Conservation (phyloP, 495 filamentous ascomycete species). For the Massariosphaeria phaeospora region DNA sequence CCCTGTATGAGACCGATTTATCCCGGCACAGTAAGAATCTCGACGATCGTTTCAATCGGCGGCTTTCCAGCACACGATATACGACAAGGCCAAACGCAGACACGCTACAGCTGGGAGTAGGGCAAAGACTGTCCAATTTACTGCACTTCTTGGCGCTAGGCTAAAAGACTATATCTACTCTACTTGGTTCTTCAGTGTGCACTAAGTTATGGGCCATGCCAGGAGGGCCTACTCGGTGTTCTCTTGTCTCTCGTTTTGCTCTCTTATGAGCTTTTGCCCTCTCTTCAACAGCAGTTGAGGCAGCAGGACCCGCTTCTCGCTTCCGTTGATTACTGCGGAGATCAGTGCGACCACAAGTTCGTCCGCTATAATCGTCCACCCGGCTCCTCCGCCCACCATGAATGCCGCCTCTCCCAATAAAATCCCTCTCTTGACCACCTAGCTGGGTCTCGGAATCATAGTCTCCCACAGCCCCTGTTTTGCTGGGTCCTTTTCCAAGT, state of each 20-base stretch:
- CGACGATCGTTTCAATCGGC: no score
- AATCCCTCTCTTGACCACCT: neutral
- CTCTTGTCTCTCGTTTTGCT: neutral
- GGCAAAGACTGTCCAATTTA: no score
- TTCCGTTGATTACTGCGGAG: slow-evolving; percentile 27
- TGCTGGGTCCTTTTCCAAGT: slow-evolving; percentile 2
- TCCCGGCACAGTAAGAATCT: no score
- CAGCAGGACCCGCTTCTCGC: slow-evolving; percentile 10
- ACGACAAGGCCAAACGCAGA: no score
- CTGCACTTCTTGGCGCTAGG: no score
- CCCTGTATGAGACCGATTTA: no score
- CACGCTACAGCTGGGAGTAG: no score
- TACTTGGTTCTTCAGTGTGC: no score
- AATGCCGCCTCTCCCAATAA: neutral
- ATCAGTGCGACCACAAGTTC: slow-evolving; percentile 32
- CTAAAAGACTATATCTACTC: no score
- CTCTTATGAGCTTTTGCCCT: neutral
- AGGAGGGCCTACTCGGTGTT: no score
- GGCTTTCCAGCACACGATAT: no score
- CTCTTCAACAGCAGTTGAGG: slow-evolving; percentile 1
- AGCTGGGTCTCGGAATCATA: slow-evolving; percentile 12
- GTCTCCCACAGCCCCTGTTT: slow-evolving; percentile 10
- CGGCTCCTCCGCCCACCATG: neutral
- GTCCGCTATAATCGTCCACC: slow-evolving; percentile 21
- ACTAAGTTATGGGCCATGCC: no score